A percentile compares a stretch with the other conserved stretches of the same genome.
phyloP scores from a whole-genome alignment of 2,329 filamentous ascomycete genomes.

The Colletotrichum caudatum region DNA sequence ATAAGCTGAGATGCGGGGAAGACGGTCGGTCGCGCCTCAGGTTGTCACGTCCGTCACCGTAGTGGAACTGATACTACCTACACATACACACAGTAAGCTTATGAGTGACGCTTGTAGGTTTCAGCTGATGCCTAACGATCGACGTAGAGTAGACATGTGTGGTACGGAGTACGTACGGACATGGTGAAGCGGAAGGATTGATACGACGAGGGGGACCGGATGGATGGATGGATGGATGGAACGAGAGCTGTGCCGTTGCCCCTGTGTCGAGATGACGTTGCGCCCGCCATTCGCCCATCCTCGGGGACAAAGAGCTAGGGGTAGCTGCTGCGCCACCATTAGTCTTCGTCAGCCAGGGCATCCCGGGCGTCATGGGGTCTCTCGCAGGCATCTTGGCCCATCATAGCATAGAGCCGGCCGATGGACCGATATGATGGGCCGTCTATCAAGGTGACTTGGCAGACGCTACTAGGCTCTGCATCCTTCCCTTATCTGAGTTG shows the following conservation, averaged over 20 bases:
- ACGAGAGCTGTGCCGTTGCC: constrained; percentile 18
- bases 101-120: not conserved
- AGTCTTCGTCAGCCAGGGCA: constrained; percentile 6
- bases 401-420: constrained; percentile 3
- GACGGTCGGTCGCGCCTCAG: constrained; percentile 6
- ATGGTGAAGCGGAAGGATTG: not conserved
- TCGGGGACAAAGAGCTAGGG: constrained; percentile 5
- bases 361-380: constrained; percentile 10
- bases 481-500: not conserved
- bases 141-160: not conserved
- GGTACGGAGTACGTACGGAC: too few relatives aligned
- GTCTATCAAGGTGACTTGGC: not conserved
- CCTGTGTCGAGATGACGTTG: constrained; percentile 33
- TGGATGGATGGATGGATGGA: not conserved
- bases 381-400: constrained; percentile 16
- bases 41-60: not conserved
- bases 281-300: constrained; percentile 24
- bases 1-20: constrained; percentile 29
- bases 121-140: constrained; percentile 11
- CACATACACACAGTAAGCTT: too few relatives aligned
- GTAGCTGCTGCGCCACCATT: constrained; percentile 36
- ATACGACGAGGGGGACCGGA: too few relatives aligned
- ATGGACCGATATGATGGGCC: not conserved
- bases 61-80: too few relatives aligned
- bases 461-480: not conserved